Evolutionary conservation across 2,329 filamentous ascomycete species (phyloP).

Genomic region (Aspergillus bombycis): DNA sequence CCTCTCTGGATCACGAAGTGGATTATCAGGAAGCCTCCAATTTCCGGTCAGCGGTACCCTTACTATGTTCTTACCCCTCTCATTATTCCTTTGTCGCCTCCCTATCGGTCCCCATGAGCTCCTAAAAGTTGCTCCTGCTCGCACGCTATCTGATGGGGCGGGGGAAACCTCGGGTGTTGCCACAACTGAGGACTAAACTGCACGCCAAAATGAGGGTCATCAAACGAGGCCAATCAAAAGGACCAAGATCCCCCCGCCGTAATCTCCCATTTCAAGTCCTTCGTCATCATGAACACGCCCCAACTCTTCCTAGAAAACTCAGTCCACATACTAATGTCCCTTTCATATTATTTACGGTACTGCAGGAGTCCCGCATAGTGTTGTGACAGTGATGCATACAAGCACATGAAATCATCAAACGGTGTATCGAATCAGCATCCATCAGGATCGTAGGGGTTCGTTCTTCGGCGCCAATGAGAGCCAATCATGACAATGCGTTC

Average conservation of each 20-base stretch:
- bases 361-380: conserved; percentile 12
- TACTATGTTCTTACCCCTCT: conserved; percentile 1
- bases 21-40: conserved; percentile 14
- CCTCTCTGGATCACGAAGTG: conserved; percentile 8
- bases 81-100: neutral
- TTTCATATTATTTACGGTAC: neutral
- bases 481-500: conserved; percentile 10
- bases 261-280: conserved; percentile 14
- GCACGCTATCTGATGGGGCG: neutral
- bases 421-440: conserved; percentile 9
- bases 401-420: conserved; percentile 8
- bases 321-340: neutral
- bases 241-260: conserved; percentile 13
- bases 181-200: conserved; percentile 10
- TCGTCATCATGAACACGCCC: conserved; percentile 12
- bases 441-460: conserved; percentile 1
- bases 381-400: conserved; percentile 17
- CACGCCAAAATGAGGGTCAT: conserved; percentile 5
- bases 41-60: conserved; percentile 11
- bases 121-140: neutral
- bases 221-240: conserved; percentile 16
- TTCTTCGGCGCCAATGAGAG: conserved; percentile 8
- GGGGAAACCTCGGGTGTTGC: conserved; percentile 6
- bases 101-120: neutral
- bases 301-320: neutral